phyloP scores from a whole-genome alignment of 805 yeast genomes.

The Zygoascus bituminiphila region DNA sequence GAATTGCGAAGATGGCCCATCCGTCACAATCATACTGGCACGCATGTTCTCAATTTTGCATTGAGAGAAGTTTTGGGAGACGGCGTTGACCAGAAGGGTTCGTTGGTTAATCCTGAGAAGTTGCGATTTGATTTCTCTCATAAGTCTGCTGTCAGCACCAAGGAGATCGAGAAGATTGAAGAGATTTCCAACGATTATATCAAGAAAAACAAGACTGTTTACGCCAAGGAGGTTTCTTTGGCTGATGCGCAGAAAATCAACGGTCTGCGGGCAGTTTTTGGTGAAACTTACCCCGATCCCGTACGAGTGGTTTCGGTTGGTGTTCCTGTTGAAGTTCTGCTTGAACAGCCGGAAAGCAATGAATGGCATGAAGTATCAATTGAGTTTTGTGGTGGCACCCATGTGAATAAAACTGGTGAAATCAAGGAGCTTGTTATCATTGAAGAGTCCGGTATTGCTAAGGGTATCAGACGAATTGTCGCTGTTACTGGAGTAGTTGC shows the following conservation, averaged over 20 bases:
- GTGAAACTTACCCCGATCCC: conserved; percentile 98
- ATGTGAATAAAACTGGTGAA: conserved; percentile 84
- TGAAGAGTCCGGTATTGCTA: conserved; percentile 97
- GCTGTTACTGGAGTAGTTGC: conserved; percentile 94
- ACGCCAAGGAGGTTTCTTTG: conserved; percentile 73
- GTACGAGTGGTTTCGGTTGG: conserved; percentile 98
- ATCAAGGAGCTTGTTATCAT: conserved; percentile 82
- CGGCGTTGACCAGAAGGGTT: conserved; percentile 90
- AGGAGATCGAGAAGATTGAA: conserved; percentile 72
- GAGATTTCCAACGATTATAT: conserved; percentile 62
- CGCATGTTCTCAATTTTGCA: conserved; percentile 88
- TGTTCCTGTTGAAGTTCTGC: conserved; percentile 72
- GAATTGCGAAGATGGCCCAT: conserved; percentile 93
- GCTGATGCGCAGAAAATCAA: conserved; percentile 61
- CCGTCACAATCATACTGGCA: conserved; percentile 97
- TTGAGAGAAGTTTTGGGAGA: conserved; percentile 80
- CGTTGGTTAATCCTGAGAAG: conserved; percentile 91
- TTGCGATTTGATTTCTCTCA: conserved; percentile 94
- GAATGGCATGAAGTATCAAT: conserved; percentile 76
- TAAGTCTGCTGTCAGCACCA: conserved; percentile 68
- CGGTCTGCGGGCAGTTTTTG: conserved; percentile 95
- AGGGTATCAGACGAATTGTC: conserved; percentile 96
- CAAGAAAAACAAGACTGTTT: conserved; percentile 63
- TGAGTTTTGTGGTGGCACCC: conserved; percentile 99
- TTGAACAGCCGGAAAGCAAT: conserved; percentile 58